Conservation (phyloP, 495 filamentous ascomycete genomes). For the Xylaria acuta region DNA sequence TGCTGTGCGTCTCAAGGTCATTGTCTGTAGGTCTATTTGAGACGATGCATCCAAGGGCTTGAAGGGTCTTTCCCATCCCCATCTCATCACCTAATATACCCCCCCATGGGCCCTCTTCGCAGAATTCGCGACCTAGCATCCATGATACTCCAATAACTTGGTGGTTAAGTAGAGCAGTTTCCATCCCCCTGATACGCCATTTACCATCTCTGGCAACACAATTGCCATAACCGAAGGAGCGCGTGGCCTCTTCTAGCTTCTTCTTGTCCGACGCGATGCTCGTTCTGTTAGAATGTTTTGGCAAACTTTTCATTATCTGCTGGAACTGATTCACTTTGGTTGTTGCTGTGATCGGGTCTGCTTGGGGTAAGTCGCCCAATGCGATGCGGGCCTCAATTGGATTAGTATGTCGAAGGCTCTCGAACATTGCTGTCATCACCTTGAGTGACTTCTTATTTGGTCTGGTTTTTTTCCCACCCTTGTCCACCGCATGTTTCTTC, state of each 20-base stretch:
- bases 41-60: constrained; percentile 59
- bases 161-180: constrained; percentile 54
- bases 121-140: constrained; percentile 64
- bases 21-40: constrained; percentile 43
- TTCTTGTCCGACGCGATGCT: neutral
- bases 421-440: neutral
- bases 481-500: neutral
- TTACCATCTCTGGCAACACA: constrained; percentile 46
- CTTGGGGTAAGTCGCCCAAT: neutral
- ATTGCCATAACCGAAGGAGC: constrained; percentile 46
- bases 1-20: constrained; percentile 23
- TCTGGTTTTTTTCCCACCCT: neutral
- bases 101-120: constrained; percentile 47
- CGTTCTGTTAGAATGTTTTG: neutral
- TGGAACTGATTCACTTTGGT: neutral
- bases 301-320: constrained; percentile 8
- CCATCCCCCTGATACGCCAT: constrained; percentile 57
- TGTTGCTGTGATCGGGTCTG: neutral
- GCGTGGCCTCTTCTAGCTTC: constrained; percentile 42
- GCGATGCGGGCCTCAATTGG: constrained; percentile 3
- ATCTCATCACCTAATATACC: constrained; percentile 67
- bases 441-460: neutral
- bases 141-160: constrained; percentile 63
- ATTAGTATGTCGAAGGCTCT: neutral
- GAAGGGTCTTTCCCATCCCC: constrained; percentile 69